A percentile compares a stretch with the other conserved stretches of the same genome.
phyloP scores from a whole-genome alignment of 2,329 filamentous ascomycete genomes.

The Neonectria magnoliae region DNA sequence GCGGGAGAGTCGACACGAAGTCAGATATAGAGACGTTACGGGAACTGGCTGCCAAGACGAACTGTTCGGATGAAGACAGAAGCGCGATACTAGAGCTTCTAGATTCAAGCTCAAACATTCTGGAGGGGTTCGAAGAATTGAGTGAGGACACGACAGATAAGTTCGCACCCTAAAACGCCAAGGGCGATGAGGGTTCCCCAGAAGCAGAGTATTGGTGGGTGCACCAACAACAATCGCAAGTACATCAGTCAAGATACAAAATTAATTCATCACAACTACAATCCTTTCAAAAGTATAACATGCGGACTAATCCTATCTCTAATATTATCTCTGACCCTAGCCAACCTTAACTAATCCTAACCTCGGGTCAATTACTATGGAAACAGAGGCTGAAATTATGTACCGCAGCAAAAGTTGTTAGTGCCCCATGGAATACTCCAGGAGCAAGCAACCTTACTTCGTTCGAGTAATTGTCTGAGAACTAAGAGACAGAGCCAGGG shows the following conservation, averaged over 20 bases:
- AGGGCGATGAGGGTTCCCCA: background rate
- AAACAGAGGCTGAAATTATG: too few species aligned
- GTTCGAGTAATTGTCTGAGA: background rate
- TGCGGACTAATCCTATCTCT: too few species aligned
- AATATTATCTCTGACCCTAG: too few species aligned
- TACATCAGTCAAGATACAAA: too few species aligned
- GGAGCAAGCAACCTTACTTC: background rate
- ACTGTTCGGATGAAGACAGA: background rate
- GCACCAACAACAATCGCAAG: too few species aligned
- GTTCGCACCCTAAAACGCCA: background rate
- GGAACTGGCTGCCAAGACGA: background rate
- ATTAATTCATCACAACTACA: too few species aligned
- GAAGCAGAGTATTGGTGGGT: too few species aligned
- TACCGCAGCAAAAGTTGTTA: too few species aligned
- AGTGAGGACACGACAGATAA: background rate
- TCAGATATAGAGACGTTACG: background rate
- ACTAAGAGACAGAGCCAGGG: background rate
- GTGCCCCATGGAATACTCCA: too few species aligned
- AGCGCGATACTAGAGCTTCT: background rate
- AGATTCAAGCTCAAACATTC: background rate
- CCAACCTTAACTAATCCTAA: too few species aligned
- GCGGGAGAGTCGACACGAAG: background rate
- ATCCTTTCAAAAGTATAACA: too few species aligned
- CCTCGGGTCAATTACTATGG: too few species aligned
- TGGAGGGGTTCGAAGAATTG: background rate